Conservation (phyloP, 2,329 filamentous ascomycete species). For the Magnaporthiopsis rhizophila region DNA sequence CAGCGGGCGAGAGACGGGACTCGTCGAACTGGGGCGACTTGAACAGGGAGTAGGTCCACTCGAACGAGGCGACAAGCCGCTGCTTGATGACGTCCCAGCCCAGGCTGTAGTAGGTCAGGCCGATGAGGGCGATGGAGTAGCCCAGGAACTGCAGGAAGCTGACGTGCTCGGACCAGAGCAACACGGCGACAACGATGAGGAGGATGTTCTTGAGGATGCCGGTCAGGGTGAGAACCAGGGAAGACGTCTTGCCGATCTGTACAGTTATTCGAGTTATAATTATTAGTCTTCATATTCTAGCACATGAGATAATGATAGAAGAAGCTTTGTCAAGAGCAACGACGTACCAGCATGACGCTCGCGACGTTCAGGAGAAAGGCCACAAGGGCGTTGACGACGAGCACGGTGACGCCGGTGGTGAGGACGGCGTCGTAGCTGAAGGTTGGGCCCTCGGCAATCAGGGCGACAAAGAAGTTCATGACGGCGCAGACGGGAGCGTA, state of each 20-base stretch:
- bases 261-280: not conserved
- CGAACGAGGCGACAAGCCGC: slow-evolving; percentile 9
- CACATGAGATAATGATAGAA: not conserved
- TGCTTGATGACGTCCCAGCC: slow-evolving; percentile 23
- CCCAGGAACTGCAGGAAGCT: slow-evolving; percentile 65
- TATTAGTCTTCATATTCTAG: not conserved
- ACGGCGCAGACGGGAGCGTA: slow-evolving; percentile 77
- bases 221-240: slow-evolving; percentile 75
- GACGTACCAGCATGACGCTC: slow-evolving; percentile 72
- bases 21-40: slow-evolving; percentile 11
- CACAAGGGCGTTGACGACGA: slow-evolving; percentile 62
- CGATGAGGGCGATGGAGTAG: slow-evolving; percentile 60
- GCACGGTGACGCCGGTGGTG: slow-evolving; percentile 53
- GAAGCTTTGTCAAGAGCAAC: slow-evolving; percentile 10
- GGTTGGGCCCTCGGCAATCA: slow-evolving; percentile 58
- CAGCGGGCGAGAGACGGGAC: slow-evolving; percentile 14
- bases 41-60: slow-evolving; percentile 14
- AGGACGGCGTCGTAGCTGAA: slow-evolving; percentile 61
- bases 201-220: slow-evolving; percentile 86
- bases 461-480: slow-evolving; percentile 67
- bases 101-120: slow-evolving; percentile 38
- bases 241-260: slow-evolving; percentile 82
- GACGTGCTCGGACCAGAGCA: slow-evolving; percentile 71
- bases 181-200: slow-evolving; percentile 66
- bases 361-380: slow-evolving; percentile 77